Evolutionary conservation across 2,329 filamentous ascomycete species (phyloP).

Genomic region (Aureobasidium sp.): DNA sequence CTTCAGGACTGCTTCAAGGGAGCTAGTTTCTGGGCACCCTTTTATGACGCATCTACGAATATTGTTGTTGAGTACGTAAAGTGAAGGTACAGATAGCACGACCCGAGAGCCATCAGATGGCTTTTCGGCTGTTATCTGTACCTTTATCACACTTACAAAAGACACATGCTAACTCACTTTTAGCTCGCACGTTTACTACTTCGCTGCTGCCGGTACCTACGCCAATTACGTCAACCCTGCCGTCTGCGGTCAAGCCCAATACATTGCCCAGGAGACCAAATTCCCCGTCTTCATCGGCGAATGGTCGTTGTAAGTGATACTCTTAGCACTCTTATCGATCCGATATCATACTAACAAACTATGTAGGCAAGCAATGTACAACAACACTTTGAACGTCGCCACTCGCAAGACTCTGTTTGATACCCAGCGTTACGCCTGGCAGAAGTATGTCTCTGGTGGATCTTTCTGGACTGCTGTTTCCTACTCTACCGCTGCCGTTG

Average conservation of each 20-base stretch:
- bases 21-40: background rate
- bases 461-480: slow-evolving; percentile 26
- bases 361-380: background rate
- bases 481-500: slow-evolving; percentile 24
- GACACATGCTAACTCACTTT: too few species aligned
- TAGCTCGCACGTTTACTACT: background rate
- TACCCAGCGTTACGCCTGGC: slow-evolving; percentile 28
- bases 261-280: background rate
- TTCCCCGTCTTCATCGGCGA: slow-evolving; percentile 3
- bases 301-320: background rate
- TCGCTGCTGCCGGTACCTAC: background rate
- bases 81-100: too few species aligned
- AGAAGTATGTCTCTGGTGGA: slow-evolving; percentile 26
- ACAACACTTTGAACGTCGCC: background rate
- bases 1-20: slow-evolving; percentile 1
- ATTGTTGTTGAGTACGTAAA: too few species aligned
- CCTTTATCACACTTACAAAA: too few species aligned
- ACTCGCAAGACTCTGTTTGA: background rate
- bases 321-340: too few species aligned
- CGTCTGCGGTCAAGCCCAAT: background rate
- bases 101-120: too few species aligned
- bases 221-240: background rate
- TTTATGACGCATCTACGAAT: too few species aligned
- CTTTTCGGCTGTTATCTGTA: too few species aligned
- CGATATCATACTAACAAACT: too few species aligned